Base-by-base conservation (phyloP, 805 yeast species). In the Hanseniaspora jakobsenii region DNA sequence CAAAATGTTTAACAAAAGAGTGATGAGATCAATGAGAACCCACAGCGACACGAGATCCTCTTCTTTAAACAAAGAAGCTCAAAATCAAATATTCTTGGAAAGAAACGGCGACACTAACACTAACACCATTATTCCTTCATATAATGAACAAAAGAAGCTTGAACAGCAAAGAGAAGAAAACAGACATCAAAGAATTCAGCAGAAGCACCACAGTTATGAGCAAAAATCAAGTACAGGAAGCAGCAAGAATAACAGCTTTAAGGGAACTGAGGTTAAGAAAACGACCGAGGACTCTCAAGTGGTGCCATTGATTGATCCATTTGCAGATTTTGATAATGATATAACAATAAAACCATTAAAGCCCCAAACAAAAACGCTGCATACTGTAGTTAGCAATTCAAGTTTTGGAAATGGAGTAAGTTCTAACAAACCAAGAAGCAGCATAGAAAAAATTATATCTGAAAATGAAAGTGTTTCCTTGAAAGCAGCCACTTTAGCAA, bases 331-430 rank as follows among this genome's bases (percentile, higher is more conserved):
- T 32, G 29, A 28, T 12, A 22, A 42, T 10, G 44, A 44, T 18
- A 9, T 46, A 50, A 35, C 40, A 36, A 10, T 36, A 44, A 6
- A 47, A 48, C 22, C 37, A 49, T 21, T 28, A 49, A 48, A 49
- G 10, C 10, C 27, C 2, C 38, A 32, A 48, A 44, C 23, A 38
- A 38, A 6, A 39, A 32, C 7, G 41, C 47, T 16, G 34, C 32
- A 16, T 29, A 37, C 24, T 16, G 36, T 18, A 32, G 23, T 40
- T 44, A 19, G 31, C 42, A 44, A 36, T n/a, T n/a, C n/a, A n/a
- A n/a, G n/a, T n/a, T n/a, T n/a, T n/a, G n/a, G n/a, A n/a, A n/a
- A n/a, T n/a, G n/a, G n/a, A n/a, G n/a, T n/a, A n/a, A n/a, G n/a
- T n/a, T n/a, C n/a, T n/a, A n/a, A n/a, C n/a, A n/a, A 23, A 23